A percentile compares a stretch with the other conserved stretches of the same genome.
phyloP scores from a whole-genome alignment of 805 yeast species.

The Nakazawaea holstii region DNA sequence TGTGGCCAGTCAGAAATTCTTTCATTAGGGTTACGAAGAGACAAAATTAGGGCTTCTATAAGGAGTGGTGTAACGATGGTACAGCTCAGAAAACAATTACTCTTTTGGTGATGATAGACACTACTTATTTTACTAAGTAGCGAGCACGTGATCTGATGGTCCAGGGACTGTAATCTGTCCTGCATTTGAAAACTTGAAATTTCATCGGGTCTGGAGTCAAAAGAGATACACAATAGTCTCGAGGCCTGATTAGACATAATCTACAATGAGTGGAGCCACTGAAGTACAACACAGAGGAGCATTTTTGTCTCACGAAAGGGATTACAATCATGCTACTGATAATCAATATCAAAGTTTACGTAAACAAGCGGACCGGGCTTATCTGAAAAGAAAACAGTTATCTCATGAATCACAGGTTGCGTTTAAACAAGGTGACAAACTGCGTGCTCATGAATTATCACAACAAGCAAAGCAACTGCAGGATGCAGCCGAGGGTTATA shows the following conservation, averaged over 20 bases:
- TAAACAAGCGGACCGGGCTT: constrained; percentile 62
- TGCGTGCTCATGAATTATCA: constrained; percentile 67
- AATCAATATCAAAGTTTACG: constrained; percentile 58
- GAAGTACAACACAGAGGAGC: constrained; percentile 21
- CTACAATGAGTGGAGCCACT: constrained; percentile 19
- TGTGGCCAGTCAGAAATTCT: no score
- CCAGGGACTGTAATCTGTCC: no score
- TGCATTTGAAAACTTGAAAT: neutral
- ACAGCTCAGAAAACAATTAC: neutral
- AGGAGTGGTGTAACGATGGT: constrained; percentile 4
- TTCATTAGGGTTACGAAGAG: neutral
- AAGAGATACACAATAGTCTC: neutral
- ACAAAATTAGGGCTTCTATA: neutral
- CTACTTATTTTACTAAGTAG: neutral
- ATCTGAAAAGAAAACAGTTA: constrained; percentile 46
- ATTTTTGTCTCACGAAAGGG: constrained; percentile 30
- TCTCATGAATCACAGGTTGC: constrained; percentile 73
- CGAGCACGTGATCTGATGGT: no score
- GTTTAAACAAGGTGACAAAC: constrained; percentile 67
- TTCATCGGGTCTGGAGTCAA: neutral
- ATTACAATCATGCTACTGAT: constrained; percentile 73
- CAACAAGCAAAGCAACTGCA: constrained; percentile 58
- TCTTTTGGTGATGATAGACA: neutral
- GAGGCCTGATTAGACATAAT: neutral
- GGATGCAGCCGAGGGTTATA: constrained; percentile 59